Base-by-base conservation (phyloP, 129 eudicot species). In the Lactuca saligna region DNA sequence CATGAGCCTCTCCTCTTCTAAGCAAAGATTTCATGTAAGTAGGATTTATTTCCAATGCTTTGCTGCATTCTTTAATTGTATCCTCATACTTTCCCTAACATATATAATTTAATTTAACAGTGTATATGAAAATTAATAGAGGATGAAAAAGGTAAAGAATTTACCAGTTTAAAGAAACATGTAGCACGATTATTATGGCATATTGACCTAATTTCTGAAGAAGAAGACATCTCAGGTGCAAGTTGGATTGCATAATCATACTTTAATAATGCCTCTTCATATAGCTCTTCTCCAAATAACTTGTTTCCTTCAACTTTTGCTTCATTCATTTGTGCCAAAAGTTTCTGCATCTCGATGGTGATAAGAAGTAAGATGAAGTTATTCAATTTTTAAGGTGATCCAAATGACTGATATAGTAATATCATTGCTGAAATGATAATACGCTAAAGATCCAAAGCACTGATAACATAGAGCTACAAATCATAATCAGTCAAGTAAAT, bases 281-380 rank as follows among this genome's bases (percentile, higher is more conserved):
- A 89, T 31, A 63, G 48, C 7, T 80, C 88, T 58, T 80, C 86
- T 78, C 69, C 85, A 81, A 83, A 93, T 65, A 93, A 59, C 50
- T 75, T 62, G 72, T 93, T 93, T 12, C 99, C 99, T 79, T 93
- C 95, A 51, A 72, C 72, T 72, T 89, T 93, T 68, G 88, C 88
- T 17, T 81, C 88, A 71, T 83, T 93, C 55, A 95, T 95, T 71
- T 81, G 86, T 10, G 51, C 88, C 48, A 93, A 16, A 16, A 85
- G 79, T 83, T 76, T 85, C 98, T 93, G 81, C 82, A 66, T 57
- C 57, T 53, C 79, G 54, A 60, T 72, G 38, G 74, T 42, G 3
- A 42, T 37, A 57, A 76, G 6, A 56, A 33, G 38, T 46, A 54
- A 41, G 55, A 37, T 70, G n/a, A 68, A 41, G 46, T 4, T 7